A percentile compares a stretch with the other conserved stretches of the same genome.
These are phyloP conservation scores for Exobasidium cylindrosporum DNA, from an alignment of 1,284 basidiomycete genomes.

Conservation along the genomic window DNA sequence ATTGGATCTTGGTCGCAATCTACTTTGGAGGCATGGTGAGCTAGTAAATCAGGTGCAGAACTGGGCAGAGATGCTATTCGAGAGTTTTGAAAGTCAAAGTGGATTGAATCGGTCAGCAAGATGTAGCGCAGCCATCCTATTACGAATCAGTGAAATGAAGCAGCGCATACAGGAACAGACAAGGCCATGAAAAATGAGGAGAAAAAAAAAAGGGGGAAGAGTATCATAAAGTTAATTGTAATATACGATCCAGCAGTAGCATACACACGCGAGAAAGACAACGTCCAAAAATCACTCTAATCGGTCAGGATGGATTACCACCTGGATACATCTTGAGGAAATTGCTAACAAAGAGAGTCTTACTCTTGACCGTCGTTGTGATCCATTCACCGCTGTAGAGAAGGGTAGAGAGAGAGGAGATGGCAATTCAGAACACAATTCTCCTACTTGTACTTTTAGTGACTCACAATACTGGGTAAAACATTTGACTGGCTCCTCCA, in stretches of 20 bases:
- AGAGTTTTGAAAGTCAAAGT: conserved; percentile 2
- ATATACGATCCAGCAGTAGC: too few species aligned
- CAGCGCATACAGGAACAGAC: not conserved
- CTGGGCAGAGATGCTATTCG: conserved; percentile 64
- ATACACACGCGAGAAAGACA: too few species aligned
- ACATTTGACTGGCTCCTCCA: conserved; percentile 21
- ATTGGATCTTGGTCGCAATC: conserved; percentile 69
- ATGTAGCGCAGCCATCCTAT: conserved; percentile 13
- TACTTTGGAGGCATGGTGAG: conserved; percentile 71
- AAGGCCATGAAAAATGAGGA: not conserved
- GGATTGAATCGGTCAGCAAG: conserved; percentile 14
- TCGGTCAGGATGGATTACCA: too few species aligned
- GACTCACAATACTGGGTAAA: conserved; percentile 10
- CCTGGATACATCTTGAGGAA: conserved; percentile 21
- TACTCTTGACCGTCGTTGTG: conserved; percentile 27
- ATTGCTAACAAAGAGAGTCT: conserved; percentile 21
- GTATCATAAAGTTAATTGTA: too few species aligned
- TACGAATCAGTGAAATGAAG: conserved; percentile 13
- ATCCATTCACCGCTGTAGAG: conserved; percentile 24
- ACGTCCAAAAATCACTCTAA: too few species aligned
- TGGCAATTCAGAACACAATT: too few species aligned
- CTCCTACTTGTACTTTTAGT: too few species aligned
- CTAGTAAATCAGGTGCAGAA: conserved; percentile 72
- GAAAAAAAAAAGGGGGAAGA: not conserved
- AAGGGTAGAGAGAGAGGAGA: conserved; percentile 16